Evolutionary conservation across 1,284 basidiomycete species (phyloP), one percentile per base, ranked within the genome.

Genomic region (Lentinula novae-zelandiae): DNA sequence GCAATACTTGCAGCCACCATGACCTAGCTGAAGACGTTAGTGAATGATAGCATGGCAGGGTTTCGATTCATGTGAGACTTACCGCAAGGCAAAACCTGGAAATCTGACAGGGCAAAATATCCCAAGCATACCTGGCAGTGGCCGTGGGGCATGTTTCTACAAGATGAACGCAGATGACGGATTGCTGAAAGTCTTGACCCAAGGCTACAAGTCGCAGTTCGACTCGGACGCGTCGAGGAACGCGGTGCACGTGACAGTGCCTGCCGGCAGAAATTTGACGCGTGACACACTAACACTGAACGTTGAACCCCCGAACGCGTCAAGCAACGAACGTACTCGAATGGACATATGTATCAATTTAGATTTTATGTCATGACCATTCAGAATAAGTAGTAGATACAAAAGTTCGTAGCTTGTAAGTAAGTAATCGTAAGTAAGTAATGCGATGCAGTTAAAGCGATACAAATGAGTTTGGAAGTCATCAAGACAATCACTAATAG

Each of bases 401-500:
- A 60, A 38, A 54, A 56, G 42, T 60, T 51, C 51, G 53, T 55
- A 46, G 44, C 44, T 13, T 42, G 40, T 42, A 42, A 42, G 40
- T 42, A 46, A 46, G 44, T 9, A 56, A 39, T 44, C 33, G 49
- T 51, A 50, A 58, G 50, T 36, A 34, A 55, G 50, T 36, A 44
- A 55, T 56, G 51, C 44, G 42, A 46, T 44, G 44, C 17, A 13
- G 13, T 42, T 44, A 27, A 44, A 34, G 40, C 44, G 34, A 60
- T 40, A 55, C 38, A 56, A 40, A 38, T 55, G 33, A 51, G 27
- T 20, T 17, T 17, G 10, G 38, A 40, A 54, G 42, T 39, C 46
- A 49, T 49, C 44, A 48, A 60, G 51, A 60, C 51, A 53, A 38
- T 54, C 55, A 60, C 52, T 60, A 60, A 58, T 27, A 52, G 51